Evolutionary conservation across 305 asterid species (phyloP), one percentile per base, ranked within the genome.

Genomic region (Striga hermonthica): DNA sequence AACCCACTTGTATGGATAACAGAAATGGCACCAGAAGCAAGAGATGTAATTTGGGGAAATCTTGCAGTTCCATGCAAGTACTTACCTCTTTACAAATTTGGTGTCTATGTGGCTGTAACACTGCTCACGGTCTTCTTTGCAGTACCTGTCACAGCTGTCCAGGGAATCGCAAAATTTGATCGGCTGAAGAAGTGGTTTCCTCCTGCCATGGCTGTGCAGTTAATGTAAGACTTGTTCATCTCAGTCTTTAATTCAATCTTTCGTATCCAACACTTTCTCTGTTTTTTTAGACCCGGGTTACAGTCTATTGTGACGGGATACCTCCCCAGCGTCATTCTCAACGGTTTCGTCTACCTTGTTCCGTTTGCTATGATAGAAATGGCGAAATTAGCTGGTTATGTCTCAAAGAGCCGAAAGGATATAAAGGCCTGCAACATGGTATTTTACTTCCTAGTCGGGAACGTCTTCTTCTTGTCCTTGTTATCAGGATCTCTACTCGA

Each of bases 1-100:
- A 79, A 93, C 73, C 98, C 98, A 8, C 65, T 87, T 64, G 44
- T 79, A 38, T 90, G 97, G 98, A 81, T 85, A 64, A 93, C 97
- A 48, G 93, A 88, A 81, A 76, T 84, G 82, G 97, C 98, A 71
- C 98, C 97, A 49, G 97, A 93, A 72, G 95, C 98, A 60, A 74
- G 96, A 78, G 97, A 90, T 14, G 94, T 93, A n/a, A 73, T 87
- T 31, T 93, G 98, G 98, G 78, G 74, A 66, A 93, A 88, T 76
- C 73, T 93, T 80, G 69, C 86, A 39, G 72, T 75, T 81, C 89
- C 83, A 7, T 82, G 66, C 68, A 75, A 74, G 74, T 78, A 54
- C 65, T 62, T 87, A 75, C 92, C 98, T 36, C 72, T 93, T 56
- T 74, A 81, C 79, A 82, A 85, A 78, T 69, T 81, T 60, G 83